Conservation (phyloP, 805 yeast species). For the Spathaspora arborariae region DNA sequence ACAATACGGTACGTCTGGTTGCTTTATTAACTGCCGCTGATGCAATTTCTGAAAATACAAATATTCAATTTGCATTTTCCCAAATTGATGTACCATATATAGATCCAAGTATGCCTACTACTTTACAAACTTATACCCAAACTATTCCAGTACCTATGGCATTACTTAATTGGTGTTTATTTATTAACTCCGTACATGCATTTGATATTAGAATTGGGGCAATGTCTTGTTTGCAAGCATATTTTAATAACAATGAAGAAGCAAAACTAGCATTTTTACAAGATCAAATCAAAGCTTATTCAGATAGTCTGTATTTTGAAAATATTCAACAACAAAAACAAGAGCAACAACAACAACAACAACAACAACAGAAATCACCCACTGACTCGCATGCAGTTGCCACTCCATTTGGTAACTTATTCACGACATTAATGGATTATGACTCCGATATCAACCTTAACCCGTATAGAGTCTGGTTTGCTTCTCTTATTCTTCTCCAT, state of each 20-base stretch:
- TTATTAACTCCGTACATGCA: constrained; percentile 74
- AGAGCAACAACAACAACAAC: not conserved
- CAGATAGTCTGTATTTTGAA: constrained; percentile 21
- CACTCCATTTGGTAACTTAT: constrained; percentile 53
- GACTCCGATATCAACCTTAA: constrained; percentile 62
- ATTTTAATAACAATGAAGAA: constrained; percentile 58
- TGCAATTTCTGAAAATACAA: constrained; percentile 61
- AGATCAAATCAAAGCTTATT: constrained; percentile 54
- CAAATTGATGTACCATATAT: constrained; percentile 89
- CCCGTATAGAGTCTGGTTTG: constrained; percentile 87
- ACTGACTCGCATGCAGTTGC: constrained; percentile 7
- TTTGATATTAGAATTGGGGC: constrained; percentile 82
- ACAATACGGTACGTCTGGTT: constrained; percentile 59
- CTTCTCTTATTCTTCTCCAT: constrained; percentile 60
- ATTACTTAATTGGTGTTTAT: constrained; percentile 77
- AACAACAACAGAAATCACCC: not conserved
- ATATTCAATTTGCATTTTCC: constrained; percentile 67
- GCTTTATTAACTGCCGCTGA: constrained; percentile 78
- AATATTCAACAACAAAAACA: constrained; percentile 6
- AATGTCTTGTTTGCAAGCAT: constrained; percentile 60
- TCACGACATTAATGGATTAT: constrained; percentile 69
- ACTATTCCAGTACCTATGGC: constrained; percentile 69
- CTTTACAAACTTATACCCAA: constrained; percentile 27
- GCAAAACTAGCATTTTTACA: constrained; percentile 60
- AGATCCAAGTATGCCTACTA: constrained; percentile 63